Base-by-base conservation (phyloP, 257 asterid species). In the Nicotiana paniculata region DNA sequence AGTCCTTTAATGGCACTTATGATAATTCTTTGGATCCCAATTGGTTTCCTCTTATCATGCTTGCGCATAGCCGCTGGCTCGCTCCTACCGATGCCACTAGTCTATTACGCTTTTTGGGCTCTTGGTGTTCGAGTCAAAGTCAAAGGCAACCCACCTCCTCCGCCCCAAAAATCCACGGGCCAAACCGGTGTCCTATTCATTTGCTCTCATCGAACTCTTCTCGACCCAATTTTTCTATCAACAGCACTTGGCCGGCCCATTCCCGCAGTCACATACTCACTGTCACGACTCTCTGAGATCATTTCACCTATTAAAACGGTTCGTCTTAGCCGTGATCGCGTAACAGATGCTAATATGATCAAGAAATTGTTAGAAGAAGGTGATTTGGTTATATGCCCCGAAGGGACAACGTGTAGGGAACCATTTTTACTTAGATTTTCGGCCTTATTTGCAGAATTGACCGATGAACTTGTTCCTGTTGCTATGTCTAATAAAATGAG, bases 391-490 rank as follows among this genome's bases (percentile, higher is more conserved):
- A 89, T 94, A 30, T 94, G 94, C 81, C 98, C 98, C 0, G 97
- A 94, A 84, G 98, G 98, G 8, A 94, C 97, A 3, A 94, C 98
- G 0, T 90, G 96, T 54, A 82, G 97, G 67, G 98, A 94, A 57
- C 97, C 98, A 0, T 94, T 90, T 83, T 54, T 94, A 78, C 90
- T 94, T 0, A 83, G 97, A 16, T 93, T 94, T 84, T 91, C 97
- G 2, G 89, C 97, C 0, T 85, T 94, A 21, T 94, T 94, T 16
- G 97, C 97, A 0, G 98, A 93, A 24, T 82, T 94, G 2, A 90
- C 98, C 0, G 93, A 93, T 46, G 86, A 93, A 17, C 82, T 94
- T 0, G 94, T 94, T 1, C 98, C 97, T 0, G 97, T 94, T 12
- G 98, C 97, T 0, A 92, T 92, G 92, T 37, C 84, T 18, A 89